Base-by-base conservation (phyloP, 2,329 filamentous ascomycete genomes). In the Colletotrichum shisoi region DNA sequence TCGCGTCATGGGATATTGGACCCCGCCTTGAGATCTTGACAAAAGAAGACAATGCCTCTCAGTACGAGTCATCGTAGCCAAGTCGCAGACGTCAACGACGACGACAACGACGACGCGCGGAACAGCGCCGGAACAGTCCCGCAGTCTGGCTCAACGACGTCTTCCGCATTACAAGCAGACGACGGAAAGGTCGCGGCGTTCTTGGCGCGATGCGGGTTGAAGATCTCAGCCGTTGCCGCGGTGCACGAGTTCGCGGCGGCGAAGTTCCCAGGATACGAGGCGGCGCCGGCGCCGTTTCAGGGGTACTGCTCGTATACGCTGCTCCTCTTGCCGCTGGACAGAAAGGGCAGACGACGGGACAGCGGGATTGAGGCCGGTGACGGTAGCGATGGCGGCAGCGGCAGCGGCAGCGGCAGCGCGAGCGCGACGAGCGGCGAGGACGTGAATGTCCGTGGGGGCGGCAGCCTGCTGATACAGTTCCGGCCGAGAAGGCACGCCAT, bases 241-340 rank as follows among this genome's bases (percentile, higher is more conserved):
- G 56, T 40, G 56, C 57, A 80, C 59, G 69, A 70, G 3, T 79
- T 81, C 54, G 74, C 77, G 15, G 67, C 63, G 45, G 59, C 72
- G 17, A 71, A 69, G 0, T 82, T 79, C 56, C 75, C 78, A 0
- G 68, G 67, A 5, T 57, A 66, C n/a, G 58, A 71, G 3, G 72
- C 81, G 31, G 68, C 70, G 3, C 75, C 79, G 3, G 75, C 76
- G 8, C 70, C 76, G 7, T 76, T 76, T 5, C 84, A 85, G 69
- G 84, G 83, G 19, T 84, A 82, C 68, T 86, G 84, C 69, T 85
- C 83, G 2, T 81, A 84, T 70, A 85, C 84, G 0, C 68, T 85
- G 7, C 73, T 76, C 27, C 73, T 82, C 17, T 78, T 77, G 27
- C 56, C 56, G n/a, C 56, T 6, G 11, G 17, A 11, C 31, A 24